Conservation (phyloP, 2,329 filamentous ascomycete genomes). For the Colletotrichum tamarilloi region DNA sequence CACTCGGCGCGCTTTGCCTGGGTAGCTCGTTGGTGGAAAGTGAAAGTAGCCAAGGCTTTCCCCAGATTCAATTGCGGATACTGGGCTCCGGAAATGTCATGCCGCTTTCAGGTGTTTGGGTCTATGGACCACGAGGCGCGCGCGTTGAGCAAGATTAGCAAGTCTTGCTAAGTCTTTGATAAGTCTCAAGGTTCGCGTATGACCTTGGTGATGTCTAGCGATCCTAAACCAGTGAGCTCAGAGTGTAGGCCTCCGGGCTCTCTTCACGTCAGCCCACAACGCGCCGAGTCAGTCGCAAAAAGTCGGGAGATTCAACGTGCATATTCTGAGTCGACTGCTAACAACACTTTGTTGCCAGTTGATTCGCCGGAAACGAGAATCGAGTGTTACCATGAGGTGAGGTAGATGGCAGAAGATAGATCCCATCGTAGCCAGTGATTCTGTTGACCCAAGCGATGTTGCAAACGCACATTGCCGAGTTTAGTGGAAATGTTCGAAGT, state of each 20-base stretch:
- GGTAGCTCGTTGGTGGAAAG: background rate
- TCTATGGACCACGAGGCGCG: background rate
- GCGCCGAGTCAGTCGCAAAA: background rate
- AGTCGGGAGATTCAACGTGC: too few relatives aligned
- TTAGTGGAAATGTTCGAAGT: too few relatives aligned
- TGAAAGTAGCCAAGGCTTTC: background rate
- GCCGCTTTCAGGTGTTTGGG: background rate
- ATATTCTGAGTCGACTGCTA: background rate
- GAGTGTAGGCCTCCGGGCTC: too few relatives aligned
- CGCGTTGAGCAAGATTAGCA: background rate
- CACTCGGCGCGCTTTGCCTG: too few relatives aligned
- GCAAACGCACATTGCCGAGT: background rate
- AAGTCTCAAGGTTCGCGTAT: background rate
- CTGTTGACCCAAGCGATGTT: background rate
- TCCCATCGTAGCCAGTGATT: background rate
- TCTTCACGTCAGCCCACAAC: background rate
- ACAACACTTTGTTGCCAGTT: too few relatives aligned
- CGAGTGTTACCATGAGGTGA: background rate
- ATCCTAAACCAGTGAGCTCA: background rate
- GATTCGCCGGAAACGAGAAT: background rate
- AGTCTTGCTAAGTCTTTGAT: background rate
- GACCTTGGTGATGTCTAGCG: background rate
- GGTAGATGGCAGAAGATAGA: background rate
- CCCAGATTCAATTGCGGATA: background rate
- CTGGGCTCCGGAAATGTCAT: background rate